phyloP scores from a whole-genome alignment of 257 asterid genomes.

The Nicotiana tomentosiformis region DNA sequence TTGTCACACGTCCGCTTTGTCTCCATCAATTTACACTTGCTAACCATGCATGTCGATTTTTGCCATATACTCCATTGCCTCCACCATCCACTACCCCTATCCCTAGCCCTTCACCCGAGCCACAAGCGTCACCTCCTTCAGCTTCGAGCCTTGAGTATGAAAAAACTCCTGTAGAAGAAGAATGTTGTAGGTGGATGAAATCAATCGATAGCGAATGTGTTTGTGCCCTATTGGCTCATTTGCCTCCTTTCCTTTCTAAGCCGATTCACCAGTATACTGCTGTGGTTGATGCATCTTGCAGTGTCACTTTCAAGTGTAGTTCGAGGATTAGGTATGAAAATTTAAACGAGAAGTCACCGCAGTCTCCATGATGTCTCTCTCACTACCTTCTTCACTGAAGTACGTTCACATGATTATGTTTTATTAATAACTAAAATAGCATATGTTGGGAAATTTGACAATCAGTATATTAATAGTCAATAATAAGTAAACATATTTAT shows the following conservation, averaged over 20 bases:
- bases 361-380: background rate
- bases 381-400: background rate
- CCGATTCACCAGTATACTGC: constrained; percentile 58
- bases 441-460: background rate
- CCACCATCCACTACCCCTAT: constrained; percentile 20
- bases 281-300: constrained; percentile 34
- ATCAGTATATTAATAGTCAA: background rate
- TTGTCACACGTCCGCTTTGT: constrained; percentile 41
- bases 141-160: background rate
- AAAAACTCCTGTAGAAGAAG: constrained; percentile 22
- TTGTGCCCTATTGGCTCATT: constrained; percentile 46
- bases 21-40: constrained; percentile 47
- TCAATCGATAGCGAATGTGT: constrained; percentile 51
- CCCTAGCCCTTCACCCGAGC: constrained; percentile 24
- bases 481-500: background rate
- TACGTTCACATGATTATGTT: background rate
- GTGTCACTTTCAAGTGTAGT: constrained; percentile 46
- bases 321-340: constrained; percentile 16
- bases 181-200: constrained; percentile 66
- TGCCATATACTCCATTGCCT: constrained; percentile 40
- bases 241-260: constrained; percentile 61
- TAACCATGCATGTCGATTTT: constrained; percentile 47
- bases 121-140: background rate
- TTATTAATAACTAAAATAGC: background rate
- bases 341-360: background rate